Conservation (phyloP, 768 basidiomycete species). For the Kwoniella heveanensis region DNA sequence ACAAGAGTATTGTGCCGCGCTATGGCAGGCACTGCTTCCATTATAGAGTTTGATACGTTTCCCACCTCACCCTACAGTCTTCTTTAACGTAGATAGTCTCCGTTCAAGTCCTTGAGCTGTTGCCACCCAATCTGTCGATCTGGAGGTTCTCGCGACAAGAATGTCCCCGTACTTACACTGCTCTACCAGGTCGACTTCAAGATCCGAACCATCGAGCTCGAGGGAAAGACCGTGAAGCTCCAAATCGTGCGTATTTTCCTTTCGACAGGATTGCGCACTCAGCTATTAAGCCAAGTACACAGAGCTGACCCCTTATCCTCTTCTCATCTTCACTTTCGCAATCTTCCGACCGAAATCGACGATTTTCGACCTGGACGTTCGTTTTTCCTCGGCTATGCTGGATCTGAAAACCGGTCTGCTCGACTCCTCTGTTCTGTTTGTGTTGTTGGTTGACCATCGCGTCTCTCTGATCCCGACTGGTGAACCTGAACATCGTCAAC, state of each 20-base stretch:
- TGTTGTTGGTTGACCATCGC: not conserved
- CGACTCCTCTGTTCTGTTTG: not conserved
- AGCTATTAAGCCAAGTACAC: constrained; percentile 19
- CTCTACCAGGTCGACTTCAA: constrained; percentile 42
- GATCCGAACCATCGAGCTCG: constrained; percentile 98
- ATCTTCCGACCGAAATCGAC: not conserved
- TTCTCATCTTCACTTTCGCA: constrained; percentile 6
- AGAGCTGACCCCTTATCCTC: constrained; percentile 17
- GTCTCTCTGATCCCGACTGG: too few species aligned
- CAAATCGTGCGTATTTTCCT: constrained; percentile 75
- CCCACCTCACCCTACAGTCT: too few species aligned
- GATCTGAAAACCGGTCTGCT: not conserved
- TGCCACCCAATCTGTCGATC: not conserved
- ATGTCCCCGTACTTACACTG: constrained; percentile 10
- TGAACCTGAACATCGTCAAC: too few species aligned
- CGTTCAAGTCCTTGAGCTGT: too few species aligned
- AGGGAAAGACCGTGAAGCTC: constrained; percentile 96
- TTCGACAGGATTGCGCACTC: constrained; percentile 20
- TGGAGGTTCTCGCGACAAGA: not conserved
- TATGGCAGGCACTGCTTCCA: not conserved
- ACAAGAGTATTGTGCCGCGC: not conserved
- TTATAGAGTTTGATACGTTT: too few species aligned
- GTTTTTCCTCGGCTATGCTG: not conserved
- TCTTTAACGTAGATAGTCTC: too few species aligned
- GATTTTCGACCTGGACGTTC: not conserved